Base-by-base conservation (phyloP, 78 protist species). In the Salpingoeca rosetta region DNA sequence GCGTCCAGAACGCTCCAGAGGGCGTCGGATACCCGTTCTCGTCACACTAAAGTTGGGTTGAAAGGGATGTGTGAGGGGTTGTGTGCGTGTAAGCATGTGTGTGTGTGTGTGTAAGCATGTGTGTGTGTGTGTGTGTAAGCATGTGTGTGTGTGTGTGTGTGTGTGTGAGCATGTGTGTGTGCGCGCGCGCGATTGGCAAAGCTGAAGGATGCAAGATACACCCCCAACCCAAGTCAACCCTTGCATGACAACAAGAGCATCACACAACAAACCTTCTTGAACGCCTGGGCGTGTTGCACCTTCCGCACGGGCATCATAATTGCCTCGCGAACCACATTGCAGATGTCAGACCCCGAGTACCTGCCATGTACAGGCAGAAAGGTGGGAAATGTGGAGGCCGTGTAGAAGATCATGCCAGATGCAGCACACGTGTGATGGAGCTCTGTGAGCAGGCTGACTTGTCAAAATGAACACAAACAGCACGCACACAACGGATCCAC, bases 221-320 rank as follows among this genome's bases (percentile, higher is more conserved):
- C 72, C 72, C 10, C 17, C 83, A 36, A 25, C 11, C 72, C 22
- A n/a, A n/a, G 72, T 22, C 72, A 11, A 3, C 57, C 57, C 3
- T 45, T 45, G 57, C 3, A 45, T 3, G 12, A 45, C 57, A 45
- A 45, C 57, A 3, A 45, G 28, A 12, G 28, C 57, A 3, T 17
- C 57, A 17, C 57, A 1, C 25, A 2, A 77, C 86, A 3, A 41
- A 92, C 89, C 82, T 41, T 11, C 87, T 94, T 92, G 80, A 97
- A 97, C 85, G 97, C 99, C 24, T 98, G 97, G 31, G 99, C 98
- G 27, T 12, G 0, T 86, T 97, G 98, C 37, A 92, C 85, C 37
- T 85, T 90, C 51, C 99, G 94, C 36, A 98, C 92, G 11, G 98
- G 98, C 87, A 88, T 92, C 97, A 97, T 95, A 78, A 97, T 83